These are phyloP conservation scores for Eucommia ulmoides DNA, from an alignment of 257 asterid species.

Conservation along the genomic window DNA sequence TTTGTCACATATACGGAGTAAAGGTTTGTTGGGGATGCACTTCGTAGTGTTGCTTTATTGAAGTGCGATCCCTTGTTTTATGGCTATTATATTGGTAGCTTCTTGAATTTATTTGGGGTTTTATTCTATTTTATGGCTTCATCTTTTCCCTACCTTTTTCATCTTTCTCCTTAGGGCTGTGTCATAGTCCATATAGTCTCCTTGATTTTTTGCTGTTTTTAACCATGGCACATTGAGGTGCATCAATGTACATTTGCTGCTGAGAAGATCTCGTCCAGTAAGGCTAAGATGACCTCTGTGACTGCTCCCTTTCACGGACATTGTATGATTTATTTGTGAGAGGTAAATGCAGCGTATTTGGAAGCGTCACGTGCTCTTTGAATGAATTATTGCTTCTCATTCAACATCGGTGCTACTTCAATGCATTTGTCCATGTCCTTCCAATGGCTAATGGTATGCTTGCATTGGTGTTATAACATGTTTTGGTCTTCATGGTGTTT, in stretches of 20 bases:
- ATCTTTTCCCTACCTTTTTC: slow-evolving; percentile 28
- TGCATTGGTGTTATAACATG: slow-evolving; percentile 15
- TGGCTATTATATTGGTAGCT: slow-evolving; percentile 26
- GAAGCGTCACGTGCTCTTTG: slow-evolving; percentile 49
- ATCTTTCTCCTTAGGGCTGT: slow-evolving; percentile 42
- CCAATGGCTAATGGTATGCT: slow-evolving; percentile 9
- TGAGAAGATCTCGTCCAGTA: slow-evolving; percentile 58
- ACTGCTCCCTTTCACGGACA: slow-evolving; percentile 58
- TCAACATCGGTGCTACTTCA: slow-evolving; percentile 22
- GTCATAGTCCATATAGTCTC: slow-evolving; percentile 51
- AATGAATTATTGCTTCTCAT: slow-evolving; percentile 35
- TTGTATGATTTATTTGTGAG: slow-evolving; percentile 73
- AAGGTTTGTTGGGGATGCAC: slow-evolving; percentile 58
- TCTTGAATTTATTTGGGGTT: slow-evolving; percentile 25
- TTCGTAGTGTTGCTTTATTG: slow-evolving; percentile 26
- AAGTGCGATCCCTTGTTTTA: slow-evolving; percentile 42
- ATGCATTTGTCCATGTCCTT: slow-evolving; percentile 22
- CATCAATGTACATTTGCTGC: slow-evolving; percentile 67
- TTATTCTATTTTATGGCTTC: slow-evolving; percentile 29
- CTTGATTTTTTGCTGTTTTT: slow-evolving; percentile 49
- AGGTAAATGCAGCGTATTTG: slow-evolving; percentile 62
- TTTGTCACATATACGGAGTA: slow-evolving; percentile 49
- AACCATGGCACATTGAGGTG: slow-evolving; percentile 79
- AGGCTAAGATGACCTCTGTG: slow-evolving; percentile 69
- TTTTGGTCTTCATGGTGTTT: slow-evolving; percentile 17